These are phyloP conservation scores for Fusarium solani-melongenae DNA, from an alignment of 2,329 filamentous ascomycete species.

Conservation along the genomic window DNA sequence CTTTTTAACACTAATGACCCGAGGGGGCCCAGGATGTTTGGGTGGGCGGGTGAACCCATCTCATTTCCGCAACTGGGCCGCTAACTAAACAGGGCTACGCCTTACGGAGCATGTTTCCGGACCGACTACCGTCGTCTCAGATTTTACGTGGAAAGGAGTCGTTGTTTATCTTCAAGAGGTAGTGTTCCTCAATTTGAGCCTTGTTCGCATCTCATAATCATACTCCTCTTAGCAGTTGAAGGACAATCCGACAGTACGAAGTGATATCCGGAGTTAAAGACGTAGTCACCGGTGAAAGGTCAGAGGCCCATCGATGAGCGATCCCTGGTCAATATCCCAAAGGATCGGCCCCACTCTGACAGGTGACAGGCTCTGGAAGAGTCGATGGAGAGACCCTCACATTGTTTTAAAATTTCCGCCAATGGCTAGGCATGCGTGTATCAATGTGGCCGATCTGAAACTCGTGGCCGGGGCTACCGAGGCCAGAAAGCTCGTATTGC, in stretches of 20 bases:
- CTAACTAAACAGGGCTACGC: neutral
- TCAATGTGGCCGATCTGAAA: constrained; percentile 23
- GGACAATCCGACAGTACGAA: no score
- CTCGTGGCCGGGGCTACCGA: neutral
- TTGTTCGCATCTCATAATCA: neutral
- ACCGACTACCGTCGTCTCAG: neutral
- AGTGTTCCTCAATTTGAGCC: neutral
- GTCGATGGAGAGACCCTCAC: neutral
- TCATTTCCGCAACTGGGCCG: constrained; percentile 20
- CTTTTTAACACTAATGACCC: constrained; percentile 23
- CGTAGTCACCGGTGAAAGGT: neutral
- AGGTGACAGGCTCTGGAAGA: constrained; percentile 3
- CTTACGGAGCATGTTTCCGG: neutral
- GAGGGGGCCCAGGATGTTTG: neutral
- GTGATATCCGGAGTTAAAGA: neutral
- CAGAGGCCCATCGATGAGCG: neutral
- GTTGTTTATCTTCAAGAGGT: neutral
- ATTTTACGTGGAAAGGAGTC: neutral
- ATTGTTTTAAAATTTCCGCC: constrained; percentile 14
- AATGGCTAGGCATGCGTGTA: constrained; percentile 5
- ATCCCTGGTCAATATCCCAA: neutral
- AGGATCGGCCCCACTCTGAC: neutral
- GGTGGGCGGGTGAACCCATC: constrained; percentile 8
- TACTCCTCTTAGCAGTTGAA: no score
- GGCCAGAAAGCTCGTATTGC: neutral